Percentiles rank a stretch among this genome's conserved stretches.
Evolutionary conservation across 2,329 filamentous ascomycete genomes (phyloP).

Genomic region (Fusarium zealandicum): DNA sequence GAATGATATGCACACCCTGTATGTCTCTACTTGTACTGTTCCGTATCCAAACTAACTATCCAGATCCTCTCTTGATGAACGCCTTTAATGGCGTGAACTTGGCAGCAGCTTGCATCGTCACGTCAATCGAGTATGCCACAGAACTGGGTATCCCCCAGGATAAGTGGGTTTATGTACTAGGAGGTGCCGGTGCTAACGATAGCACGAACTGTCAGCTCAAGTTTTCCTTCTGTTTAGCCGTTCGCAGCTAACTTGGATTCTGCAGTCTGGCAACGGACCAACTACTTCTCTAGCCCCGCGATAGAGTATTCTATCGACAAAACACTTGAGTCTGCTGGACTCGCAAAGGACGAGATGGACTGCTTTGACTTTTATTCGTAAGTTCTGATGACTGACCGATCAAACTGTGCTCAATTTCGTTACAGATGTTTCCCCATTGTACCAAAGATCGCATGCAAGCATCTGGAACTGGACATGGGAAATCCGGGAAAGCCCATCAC

Average conservation of each 20-base stretch:
- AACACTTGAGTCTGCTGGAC: constrained; percentile 55
- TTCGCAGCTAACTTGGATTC: no score
- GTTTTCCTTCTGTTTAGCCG: no score
- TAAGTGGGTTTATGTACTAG: constrained; percentile 70
- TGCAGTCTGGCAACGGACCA: constrained; percentile 67
- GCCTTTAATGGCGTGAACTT: constrained; percentile 75
- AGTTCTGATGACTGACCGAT: neutral
- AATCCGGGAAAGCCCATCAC: constrained; percentile 61
- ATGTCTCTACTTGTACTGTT: constrained; percentile 23
- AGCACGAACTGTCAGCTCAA: constrained; percentile 54
- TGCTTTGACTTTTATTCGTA: constrained; percentile 70
- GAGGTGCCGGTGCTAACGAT: constrained; percentile 69
- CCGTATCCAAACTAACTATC: neutral
- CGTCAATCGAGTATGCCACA: constrained; percentile 61
- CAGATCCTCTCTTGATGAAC: constrained; percentile 74
- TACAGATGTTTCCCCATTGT: constrained; percentile 73
- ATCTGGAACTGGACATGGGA: constrained; percentile 61
- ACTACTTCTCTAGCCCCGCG: constrained; percentile 64
- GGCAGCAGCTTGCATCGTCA: constrained; percentile 66
- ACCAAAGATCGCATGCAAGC: constrained; percentile 68
- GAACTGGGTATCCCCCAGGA: constrained; percentile 60
- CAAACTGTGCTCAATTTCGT: fast-evolving
- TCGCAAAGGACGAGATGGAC: constrained; percentile 61
- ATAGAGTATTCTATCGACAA: constrained; percentile 65
- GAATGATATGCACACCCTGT: constrained; percentile 75